Evolutionary conservation across 768 basidiomycete species (phyloP), one percentile per base, ranked within the genome.

Genomic region (Pulveroboletus sp.): DNA sequence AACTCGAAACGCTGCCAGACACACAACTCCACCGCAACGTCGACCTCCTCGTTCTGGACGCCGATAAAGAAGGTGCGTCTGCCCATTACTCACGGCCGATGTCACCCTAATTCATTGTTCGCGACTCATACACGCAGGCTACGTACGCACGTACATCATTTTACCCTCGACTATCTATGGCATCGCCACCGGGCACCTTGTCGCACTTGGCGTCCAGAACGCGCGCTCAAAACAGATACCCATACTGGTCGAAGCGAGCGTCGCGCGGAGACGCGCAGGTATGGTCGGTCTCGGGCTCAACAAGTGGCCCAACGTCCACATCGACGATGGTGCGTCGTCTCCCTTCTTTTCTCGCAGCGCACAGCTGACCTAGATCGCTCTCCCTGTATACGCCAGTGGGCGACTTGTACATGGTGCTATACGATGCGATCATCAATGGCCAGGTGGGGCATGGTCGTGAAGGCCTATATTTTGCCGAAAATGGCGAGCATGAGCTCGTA

Each of bases 111-210:
- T 19, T 20, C 12, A 37, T 19, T 13, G 20, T 32, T 5, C 22
- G n/a, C 16, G 17, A 26, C 5, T 4, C 34, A 43, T 34, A 11
- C 5, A 37, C 3, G 19, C 30, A 54, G 50, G 45, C 3, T 47
- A 53, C 6, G 42, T 37, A 11, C 41, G 43, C 6, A 47, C 54
- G 2, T 31, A 81, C 59, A 76, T 82, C 7, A 64, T 82, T 8
- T 59, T 76, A 5, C 80, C 81, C 0, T 68, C 69, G 1, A 83
- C 80, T 0, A 80, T 88, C 36, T 87, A 78, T 53, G 82, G 76
- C 36, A 63, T 81, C 23, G 76, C 80, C 2, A 65, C 59, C 1
- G 73, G 74, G 6, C 57, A 58, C 10, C 69, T 85, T 27, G 74
- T 77, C 20, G 71, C 78, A n/a, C 58, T 67, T 5, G 50, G 46